Conservation (phyloP, 106 monocot genomes). For the Allium sativum region DNA sequence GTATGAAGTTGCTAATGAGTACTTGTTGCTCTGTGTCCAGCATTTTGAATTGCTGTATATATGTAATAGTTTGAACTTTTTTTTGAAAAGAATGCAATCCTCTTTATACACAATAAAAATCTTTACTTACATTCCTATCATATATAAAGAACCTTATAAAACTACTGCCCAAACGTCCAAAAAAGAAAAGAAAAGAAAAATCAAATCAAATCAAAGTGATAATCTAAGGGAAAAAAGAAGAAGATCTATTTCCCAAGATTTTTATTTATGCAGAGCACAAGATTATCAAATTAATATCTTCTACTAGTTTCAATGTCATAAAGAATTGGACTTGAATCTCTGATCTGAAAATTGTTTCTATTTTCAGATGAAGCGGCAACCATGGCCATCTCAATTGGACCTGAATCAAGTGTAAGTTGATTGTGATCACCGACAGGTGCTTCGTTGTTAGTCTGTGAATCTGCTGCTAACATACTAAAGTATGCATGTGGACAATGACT, state of each 20-base stretch:
- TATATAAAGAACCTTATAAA: too few species aligned
- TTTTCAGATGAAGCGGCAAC: conserved; percentile 6
- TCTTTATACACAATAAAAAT: too few species aligned
- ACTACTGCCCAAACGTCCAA: too few species aligned
- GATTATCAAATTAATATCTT: conserved; percentile 5
- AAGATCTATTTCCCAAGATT: too few species aligned
- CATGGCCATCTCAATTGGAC: conserved; percentile 12
- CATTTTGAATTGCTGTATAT: too few species aligned
- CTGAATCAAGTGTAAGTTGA: conserved; percentile 2
- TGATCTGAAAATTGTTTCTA: neutral
- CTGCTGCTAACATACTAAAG: conserved; percentile 15
- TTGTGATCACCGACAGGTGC: neutral
- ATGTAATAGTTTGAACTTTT: too few species aligned
- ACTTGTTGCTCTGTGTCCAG: too few species aligned
- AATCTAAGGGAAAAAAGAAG: too few species aligned
- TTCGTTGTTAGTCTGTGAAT: conserved; percentile 11
- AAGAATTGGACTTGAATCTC: conserved; percentile 24
- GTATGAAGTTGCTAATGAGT: neutral
- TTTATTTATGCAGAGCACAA: neutral
- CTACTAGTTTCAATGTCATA: conserved; percentile 22
- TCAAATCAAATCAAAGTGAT: too few species aligned
- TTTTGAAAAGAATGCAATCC: too few species aligned
- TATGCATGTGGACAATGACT: conserved; percentile 37
- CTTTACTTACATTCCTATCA: too few species aligned
- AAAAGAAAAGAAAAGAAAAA: too few species aligned